phyloP scores from a whole-genome alignment of 352 stramenopile species.

The Globisporangium uncinulatum region DNA sequence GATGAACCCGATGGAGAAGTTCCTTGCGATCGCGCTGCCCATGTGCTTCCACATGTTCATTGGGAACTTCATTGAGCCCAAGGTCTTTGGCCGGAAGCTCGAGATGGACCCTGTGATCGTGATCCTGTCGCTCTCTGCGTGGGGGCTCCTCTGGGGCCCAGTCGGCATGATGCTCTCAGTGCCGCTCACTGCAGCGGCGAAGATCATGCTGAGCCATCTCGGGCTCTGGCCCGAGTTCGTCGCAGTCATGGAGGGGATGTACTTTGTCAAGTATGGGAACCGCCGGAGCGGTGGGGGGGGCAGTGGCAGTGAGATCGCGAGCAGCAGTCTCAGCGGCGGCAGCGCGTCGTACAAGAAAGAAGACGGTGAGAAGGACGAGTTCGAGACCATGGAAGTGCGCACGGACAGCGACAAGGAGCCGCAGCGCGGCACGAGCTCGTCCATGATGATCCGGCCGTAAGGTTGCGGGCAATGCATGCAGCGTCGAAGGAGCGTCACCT shows the following conservation, averaged over 20 bases:
- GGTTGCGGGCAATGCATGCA: not conserved
- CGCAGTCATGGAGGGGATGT: slow-evolving; percentile 81
- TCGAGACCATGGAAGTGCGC: slow-evolving; percentile 70
- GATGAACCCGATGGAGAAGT: slow-evolving; percentile 89
- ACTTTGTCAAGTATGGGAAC: slow-evolving; percentile 71
- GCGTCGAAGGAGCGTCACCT: no score
- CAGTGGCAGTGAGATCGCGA: no score
- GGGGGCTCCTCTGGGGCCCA: slow-evolving; percentile 80
- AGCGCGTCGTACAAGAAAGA: slow-evolving; percentile 63
- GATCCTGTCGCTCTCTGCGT: slow-evolving; percentile 84
- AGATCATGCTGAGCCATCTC: slow-evolving; percentile 86
- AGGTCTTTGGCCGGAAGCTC: slow-evolving; percentile 82
- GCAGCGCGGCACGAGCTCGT: slow-evolving; percentile 5
- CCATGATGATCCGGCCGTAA: slow-evolving; percentile 27
- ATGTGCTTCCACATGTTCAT: slow-evolving; percentile 90
- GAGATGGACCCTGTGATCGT: slow-evolving; percentile 86
- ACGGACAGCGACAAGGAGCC: slow-evolving; percentile 41
- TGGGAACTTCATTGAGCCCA: slow-evolving; percentile 86
- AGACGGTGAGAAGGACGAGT: slow-evolving; percentile 57
- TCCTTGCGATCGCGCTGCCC: slow-evolving; percentile 74
- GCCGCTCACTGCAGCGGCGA: slow-evolving; percentile 74
- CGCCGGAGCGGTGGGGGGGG: slow-evolving; percentile 14
- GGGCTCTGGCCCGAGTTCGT: slow-evolving; percentile 86
- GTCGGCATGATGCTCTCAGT: slow-evolving; percentile 89
- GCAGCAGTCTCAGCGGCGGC: not conserved